Evolutionary conservation across 805 yeast species (phyloP), one percentile per base, ranked within the genome.

Genomic region (Metschnikowia orientalis): DNA sequence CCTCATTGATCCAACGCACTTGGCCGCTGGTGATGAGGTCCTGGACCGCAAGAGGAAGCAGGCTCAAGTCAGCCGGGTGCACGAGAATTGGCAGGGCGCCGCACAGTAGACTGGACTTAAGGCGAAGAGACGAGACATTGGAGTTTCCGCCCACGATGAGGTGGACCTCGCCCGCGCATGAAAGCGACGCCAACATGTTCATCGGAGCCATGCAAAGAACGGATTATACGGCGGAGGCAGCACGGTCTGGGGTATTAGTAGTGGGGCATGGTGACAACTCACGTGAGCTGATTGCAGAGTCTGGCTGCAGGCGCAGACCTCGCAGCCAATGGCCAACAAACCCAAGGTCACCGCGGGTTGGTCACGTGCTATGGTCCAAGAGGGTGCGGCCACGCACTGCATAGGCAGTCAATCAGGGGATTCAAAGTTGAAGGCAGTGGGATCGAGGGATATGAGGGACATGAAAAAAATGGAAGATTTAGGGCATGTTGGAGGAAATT

Each of bases 61-160:
- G 26, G 10, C 36, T 35, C n/a, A 58, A 48, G 6, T 26, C 29
- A 18, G 30, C 21, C 8, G 67, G 54, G n/a, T 76, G 63, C 22
- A 80, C 52, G 3, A 79, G 58, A 0, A 61, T 45, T 6, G 83
- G 78, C 3, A 36, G 48, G 2, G 84, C 86, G 6, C 85, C 82
- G 14, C 73, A 51, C 24, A 69, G 70, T 8, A 75, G 42, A 16
- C 76, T 65, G 6, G 68, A 51, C 17, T 59, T 63, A 10, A 76
- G 63, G 44, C 89, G 65, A 15, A 65, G 56, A 9, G 62, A 51
- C 0, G 77, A 61, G n/a, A 69, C 56, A 12, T 61, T 61, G 5
- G 72, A 61, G 4, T 19, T 26, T 10, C 61, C 59, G 28, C 85
- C 87, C 8, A 81, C 54, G 5, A 83, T 66, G 22, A 81, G 56